Base-by-base conservation (phyloP, 1,284 basidiomycete species). In the Austroboletus niveus region DNA sequence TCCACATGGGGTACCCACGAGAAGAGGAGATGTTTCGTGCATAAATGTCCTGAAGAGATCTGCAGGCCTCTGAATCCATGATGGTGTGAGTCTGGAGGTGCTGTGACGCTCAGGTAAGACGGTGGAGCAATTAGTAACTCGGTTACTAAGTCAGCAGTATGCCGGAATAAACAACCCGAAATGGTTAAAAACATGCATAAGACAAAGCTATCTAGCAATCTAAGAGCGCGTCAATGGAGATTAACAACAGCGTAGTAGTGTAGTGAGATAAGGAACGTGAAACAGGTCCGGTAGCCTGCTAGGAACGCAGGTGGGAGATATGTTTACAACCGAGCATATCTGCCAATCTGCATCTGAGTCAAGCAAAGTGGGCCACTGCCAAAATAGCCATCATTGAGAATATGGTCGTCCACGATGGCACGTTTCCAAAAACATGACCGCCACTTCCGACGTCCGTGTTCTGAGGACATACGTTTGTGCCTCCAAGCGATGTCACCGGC, bases 1-100 rank as follows among this genome's bases (percentile, higher is more conserved):
- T 58, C 64, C 64, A 71, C 22, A 72, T 45, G 3, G 69, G 70
- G 45, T 63, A 67, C 4, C 70, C 72, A 6, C 55, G 53, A 38
- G 54, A 46, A 76, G 57, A 64, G 67, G 58, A 51, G n/a, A 64
- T 38, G n/a, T 66, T 52, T 47, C 54, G 54, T 35, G 63, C 59
- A 47, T 65, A 60, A 4, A 54, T 38, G 45, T 67, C 66, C 20
- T 63, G 62, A 1, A 56, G 51, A 1, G 64, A 57, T 42, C 61
- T 55, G 51, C 54, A 60, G 1, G 54, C 17, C 9, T 24, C 22
- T 24, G 22, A 24, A 24, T 40, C 52, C 62, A 63, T 61, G 32
- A 47, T 52, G 17, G 32, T 34, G 32, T 34, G 30, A 44, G 35
- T 30, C 22, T 24, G 17, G 48, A 29, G 15, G 44, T 46, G 45